Conservation (phyloP, 148 eudicot species). For the Rhododendron vialii region DNA sequence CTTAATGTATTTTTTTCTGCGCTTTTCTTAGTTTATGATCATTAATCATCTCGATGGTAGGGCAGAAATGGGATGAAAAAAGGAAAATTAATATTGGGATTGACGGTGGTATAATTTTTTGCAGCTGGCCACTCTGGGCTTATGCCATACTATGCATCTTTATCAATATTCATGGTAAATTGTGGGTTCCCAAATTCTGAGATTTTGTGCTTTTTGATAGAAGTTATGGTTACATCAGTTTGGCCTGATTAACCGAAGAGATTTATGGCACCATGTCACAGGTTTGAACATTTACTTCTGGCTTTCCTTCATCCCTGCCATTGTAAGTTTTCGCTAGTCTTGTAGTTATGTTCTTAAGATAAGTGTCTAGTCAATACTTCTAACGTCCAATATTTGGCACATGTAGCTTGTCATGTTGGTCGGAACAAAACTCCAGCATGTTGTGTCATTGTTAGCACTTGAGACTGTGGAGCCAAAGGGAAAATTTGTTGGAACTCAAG, state of each 20-base stretch:
- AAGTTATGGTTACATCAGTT: not conserved
- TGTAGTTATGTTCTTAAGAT: not conserved
- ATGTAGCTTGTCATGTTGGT: constrained; percentile 87
- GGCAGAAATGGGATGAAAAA: not conserved
- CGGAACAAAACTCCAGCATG: constrained; percentile 97
- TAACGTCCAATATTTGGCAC: not conserved
- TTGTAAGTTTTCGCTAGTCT: constrained; percentile 45
- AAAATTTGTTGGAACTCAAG: constrained; percentile 57
- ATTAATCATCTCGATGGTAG: not conserved
- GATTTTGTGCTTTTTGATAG: not conserved
- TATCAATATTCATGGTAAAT: constrained; percentile 79
- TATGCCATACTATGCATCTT: constrained; percentile 92
- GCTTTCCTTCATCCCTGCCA: constrained; percentile 90
- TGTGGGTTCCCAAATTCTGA: not conserved
- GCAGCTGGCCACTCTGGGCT: constrained; percentile 99
- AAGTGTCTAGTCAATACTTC: not conserved
- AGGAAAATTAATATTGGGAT: not conserved
- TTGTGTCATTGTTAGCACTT: constrained; percentile 85
- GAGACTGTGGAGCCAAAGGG: constrained; percentile 70
- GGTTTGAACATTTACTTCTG: constrained; percentile 95
- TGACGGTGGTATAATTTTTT: constrained; percentile 16
- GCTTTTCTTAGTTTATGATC: not conserved
- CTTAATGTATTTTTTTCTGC: not conserved
- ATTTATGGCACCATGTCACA: constrained; percentile 20
- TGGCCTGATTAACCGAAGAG: not conserved